These are phyloP conservation scores for Claviceps paspali DNA, from an alignment of 2,329 filamentous ascomycete genomes.

Conservation along the genomic window DNA sequence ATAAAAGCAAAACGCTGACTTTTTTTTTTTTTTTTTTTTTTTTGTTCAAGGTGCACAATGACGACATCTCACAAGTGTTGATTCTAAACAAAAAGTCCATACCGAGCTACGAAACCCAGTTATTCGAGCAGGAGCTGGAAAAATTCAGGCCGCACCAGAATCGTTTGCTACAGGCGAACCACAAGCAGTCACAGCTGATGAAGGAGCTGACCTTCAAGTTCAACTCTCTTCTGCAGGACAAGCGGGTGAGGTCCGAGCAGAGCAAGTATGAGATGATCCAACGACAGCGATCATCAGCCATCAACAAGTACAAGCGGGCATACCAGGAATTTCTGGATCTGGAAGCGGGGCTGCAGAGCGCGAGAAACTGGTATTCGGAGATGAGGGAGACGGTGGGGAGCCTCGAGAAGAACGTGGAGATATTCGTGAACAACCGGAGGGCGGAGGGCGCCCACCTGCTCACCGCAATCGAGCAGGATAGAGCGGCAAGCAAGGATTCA, in stretches of 20 bases:
- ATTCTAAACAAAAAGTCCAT: slow-evolving; percentile 98
- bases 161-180: slow-evolving; percentile 77
- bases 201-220: slow-evolving; percentile 86
- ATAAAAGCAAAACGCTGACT: background rate
- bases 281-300: slow-evolving; percentile 62
- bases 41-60: slow-evolving; percentile 65
- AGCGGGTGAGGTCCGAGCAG: slow-evolving; percentile 83
- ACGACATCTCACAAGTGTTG: slow-evolving; percentile 93
- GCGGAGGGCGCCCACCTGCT: slow-evolving; percentile 84
- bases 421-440: slow-evolving; percentile 87
- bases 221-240: slow-evolving; percentile 80
- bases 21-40: too few species aligned
- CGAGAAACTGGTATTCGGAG: slow-evolving; percentile 85
- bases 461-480: slow-evolving; percentile 70
- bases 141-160: slow-evolving; percentile 92
- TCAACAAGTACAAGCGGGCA: slow-evolving; percentile 77
- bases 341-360: slow-evolving; percentile 68
- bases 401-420: slow-evolving; percentile 87
- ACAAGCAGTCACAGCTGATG: slow-evolving; percentile 88
- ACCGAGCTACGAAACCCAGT: slow-evolving; percentile 74
- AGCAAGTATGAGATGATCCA: slow-evolving; percentile 87
- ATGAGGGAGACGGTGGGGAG: slow-evolving; percentile 93
- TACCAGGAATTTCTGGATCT: slow-evolving; percentile 90
- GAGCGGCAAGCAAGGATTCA: slow-evolving; percentile 40
- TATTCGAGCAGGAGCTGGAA: slow-evolving; percentile 93